Base-by-base conservation (phyloP, 441 rosid species). In the Erodium trifolium region DNA sequence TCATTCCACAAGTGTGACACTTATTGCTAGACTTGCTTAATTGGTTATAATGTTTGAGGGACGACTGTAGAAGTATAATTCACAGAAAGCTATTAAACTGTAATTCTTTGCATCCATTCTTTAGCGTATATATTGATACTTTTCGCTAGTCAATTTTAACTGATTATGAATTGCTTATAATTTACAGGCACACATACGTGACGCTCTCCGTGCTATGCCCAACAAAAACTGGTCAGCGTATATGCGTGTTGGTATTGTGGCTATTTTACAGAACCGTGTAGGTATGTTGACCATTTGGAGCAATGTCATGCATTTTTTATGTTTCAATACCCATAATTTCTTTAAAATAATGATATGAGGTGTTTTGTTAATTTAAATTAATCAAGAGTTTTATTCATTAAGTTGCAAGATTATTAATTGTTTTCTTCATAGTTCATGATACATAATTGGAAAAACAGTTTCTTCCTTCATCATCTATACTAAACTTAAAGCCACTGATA, bases 201-300 rank as follows among this genome's bases (percentile, higher is more conserved):
- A 83, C 66, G 74, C 89, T 43, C 84, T 92, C 74, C 82, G 75
- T 63, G 70, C 70, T 65, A 81, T 82, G 84, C 73, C 81, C 17
- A 75, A 79, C 68, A 73, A 60, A 73, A 80, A 69, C 65, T 92
- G 97, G 96, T 78, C 94, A 27, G 79, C 80, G 68, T 73, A 85
- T 72, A 80, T 92, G 76, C 81, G 84, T 70, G 76, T 72, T 17
- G 99, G 99, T 71, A 75, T 92, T 74, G 83, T 84, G 27, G 85
- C 88, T 68, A 85, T 92, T 75, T 81, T 94, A 73, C 98, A 92
- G 72, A 92, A 88, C 70, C 91, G 94, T 12, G 91, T 92, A 66
- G 96, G 97, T 91, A 81, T 72, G 88, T 81, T 70, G 66, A 68
- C 67, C 68, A 41, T 71, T 67, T 68, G 67, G 17, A 39, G 45